Evolutionary conservation across 73 alveolate genomes (phyloP), one percentile per base, ranked within the genome.

Genomic region (Tetrahymena elliotti): DNA sequence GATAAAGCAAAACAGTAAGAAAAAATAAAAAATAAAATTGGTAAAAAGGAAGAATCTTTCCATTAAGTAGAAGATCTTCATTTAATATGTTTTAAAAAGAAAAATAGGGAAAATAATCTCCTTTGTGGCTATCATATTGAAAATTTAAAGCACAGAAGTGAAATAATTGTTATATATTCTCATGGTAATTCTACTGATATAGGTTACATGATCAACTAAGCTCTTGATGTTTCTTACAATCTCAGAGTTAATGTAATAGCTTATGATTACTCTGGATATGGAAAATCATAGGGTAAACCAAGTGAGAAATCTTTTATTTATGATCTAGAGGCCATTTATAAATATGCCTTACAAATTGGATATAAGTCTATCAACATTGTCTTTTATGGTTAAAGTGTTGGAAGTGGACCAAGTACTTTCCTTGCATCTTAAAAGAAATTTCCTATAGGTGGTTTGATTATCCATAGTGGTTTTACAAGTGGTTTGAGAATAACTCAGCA

Each of bases 181-280:
- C 98, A 97, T 97, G 98, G 98, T 53, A 97, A 97, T 83, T 93
- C 97, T 52, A 93, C 98, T 22, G 98, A 97, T 53, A 39, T 97
- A 13, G 98, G 98, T 24, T 24, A 52, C 84, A 95, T 97, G 98
- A 68, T 92, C 24, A 93, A 94, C 83, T 68, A 95, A 31, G 95
- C 95, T 20, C 35, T 92, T 15, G 97, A 96, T 40, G 52, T 97
- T 16, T 96, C 97, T 15, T 54, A 38, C 38, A 92, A 96, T 38
- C 93, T 96, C 37, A 33, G 93, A 40, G 95, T 94, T 38, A 94
- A 93, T 54, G 92, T 97, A 16, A 88, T 97, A 33, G n/a, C 96
- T 27, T 97, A 93, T 52, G 98, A 97, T 34, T 97, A 97, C 93
- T 83, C 97, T 20, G 98, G 98, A 6, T 97, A 97, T 96, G 98